phyloP scores from a whole-genome alignment of 83 land plant species.

The Larix sibirica region DNA sequence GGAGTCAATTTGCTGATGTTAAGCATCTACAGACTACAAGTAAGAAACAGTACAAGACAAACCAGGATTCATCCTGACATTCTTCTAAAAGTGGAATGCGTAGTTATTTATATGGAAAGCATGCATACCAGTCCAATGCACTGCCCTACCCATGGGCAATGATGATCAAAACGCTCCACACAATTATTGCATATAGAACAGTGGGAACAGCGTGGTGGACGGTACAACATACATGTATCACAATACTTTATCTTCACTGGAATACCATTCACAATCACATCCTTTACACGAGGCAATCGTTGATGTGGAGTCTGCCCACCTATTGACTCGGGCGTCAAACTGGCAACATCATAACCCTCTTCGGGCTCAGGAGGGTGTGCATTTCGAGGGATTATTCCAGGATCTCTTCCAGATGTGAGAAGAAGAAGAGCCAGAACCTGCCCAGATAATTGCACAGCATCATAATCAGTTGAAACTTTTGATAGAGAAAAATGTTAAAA shows the following conservation, averaged over 20 bases:
- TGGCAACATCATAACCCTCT: conserved; percentile 61
- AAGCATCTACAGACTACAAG: not conserved
- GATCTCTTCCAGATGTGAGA: conserved; percentile 88
- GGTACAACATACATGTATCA: conserved; percentile 93
- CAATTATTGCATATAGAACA: conserved; percentile 94
- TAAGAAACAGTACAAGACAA: not conserved
- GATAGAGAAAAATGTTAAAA: not conserved
- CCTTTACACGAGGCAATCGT: conserved; percentile 76
- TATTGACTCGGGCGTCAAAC: conserved; percentile 39
- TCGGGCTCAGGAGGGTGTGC: conserved; percentile 93
- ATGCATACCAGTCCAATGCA: conserved; percentile 83
- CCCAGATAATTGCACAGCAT: not conserved
- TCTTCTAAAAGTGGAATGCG: not conserved
- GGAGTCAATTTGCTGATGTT: not conserved
- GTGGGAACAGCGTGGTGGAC: conserved; percentile 93
- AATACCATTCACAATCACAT: conserved; percentile 74
- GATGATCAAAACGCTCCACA: conserved; percentile 91
- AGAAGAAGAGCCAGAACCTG: conserved; percentile 70
- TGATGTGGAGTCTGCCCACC: conserved; percentile 77
- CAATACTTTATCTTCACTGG: conserved; percentile 79
- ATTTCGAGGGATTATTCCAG: conserved; percentile 92
- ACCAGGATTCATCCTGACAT: not conserved
- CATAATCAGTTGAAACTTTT: not conserved
- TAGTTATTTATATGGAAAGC: not conserved
- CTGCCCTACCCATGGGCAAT: conserved; percentile 97